phyloP scores from a whole-genome alignment of 2,329 filamentous ascomycete species.

The Fusarium nelsonii region DNA sequence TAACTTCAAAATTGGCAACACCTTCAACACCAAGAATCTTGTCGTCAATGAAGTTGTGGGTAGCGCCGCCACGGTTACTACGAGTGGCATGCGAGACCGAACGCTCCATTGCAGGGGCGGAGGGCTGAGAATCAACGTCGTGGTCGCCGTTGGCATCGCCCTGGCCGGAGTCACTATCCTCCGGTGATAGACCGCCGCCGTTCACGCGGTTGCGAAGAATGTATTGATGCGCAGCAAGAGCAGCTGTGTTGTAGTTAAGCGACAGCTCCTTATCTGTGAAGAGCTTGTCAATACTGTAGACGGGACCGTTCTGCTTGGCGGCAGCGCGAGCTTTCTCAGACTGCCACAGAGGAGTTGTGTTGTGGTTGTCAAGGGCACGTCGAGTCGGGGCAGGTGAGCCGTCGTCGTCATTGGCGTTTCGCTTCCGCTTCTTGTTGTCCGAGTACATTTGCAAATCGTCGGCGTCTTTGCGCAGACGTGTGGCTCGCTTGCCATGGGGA shows the following conservation, averaged over 20 bases:
- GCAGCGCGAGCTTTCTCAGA: slow-evolving; percentile 67
- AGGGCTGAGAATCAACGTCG: slow-evolving; percentile 60
- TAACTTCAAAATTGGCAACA: slow-evolving; percentile 68
- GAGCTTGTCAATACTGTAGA: slow-evolving; percentile 76
- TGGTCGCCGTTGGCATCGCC: slow-evolving; percentile 65
- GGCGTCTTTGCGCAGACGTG: slow-evolving; percentile 69
- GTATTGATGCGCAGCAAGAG: slow-evolving; percentile 72
- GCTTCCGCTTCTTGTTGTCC: slow-evolving; percentile 72
- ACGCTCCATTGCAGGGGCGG: slow-evolving; percentile 71
- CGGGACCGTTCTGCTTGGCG: slow-evolving; percentile 68
- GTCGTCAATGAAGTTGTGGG: slow-evolving; percentile 68
- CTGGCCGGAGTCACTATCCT: slow-evolving; percentile 66
- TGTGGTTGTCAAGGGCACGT: slow-evolving; percentile 66
- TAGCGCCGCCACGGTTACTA: slow-evolving; percentile 67
- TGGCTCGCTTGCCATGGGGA: slow-evolving; percentile 72
- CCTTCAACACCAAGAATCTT: slow-evolving; percentile 71
- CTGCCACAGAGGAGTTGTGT: slow-evolving; percentile 72
- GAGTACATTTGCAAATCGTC: slow-evolving; percentile 68
- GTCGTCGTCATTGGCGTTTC: slow-evolving; percentile 70
- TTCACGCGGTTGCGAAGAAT: slow-evolving; percentile 69
- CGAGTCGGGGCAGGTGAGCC: slow-evolving; percentile 71
- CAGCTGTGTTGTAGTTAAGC: slow-evolving; percentile 73
- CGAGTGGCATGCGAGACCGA: slow-evolving; percentile 73
- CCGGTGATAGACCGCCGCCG: slow-evolving; percentile 62
- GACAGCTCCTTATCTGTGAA: slow-evolving; percentile 78